Evolutionary conservation across 371 early-diverging fungal genomes (phyloP).

Genomic region (Mortierella sp.): DNA sequence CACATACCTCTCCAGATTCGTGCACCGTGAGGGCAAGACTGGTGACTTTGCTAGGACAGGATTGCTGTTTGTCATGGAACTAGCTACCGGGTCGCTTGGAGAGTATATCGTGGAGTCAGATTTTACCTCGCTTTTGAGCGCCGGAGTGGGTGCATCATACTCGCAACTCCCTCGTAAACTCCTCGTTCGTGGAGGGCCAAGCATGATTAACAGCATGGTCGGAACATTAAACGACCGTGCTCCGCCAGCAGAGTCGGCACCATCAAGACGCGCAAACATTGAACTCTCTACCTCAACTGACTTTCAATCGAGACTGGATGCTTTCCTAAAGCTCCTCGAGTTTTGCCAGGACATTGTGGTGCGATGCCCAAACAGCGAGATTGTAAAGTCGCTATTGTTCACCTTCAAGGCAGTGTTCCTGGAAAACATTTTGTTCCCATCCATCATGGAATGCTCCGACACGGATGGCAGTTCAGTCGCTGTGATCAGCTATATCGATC

Average conservation of each 20-base stretch:
- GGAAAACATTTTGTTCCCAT: slow-evolving; percentile 88
- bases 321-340: slow-evolving; percentile 81
- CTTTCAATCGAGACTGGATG: slow-evolving; percentile 82
- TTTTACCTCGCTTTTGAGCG: slow-evolving; percentile 85
- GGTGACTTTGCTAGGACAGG: slow-evolving; percentile 94
- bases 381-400: slow-evolving; percentile 73
- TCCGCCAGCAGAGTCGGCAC: slow-evolving; percentile 39
- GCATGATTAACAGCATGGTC: slow-evolving; percentile 65
- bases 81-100: slow-evolving; percentile 80
- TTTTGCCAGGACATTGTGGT: slow-evolving; percentile 90
- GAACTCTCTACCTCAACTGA: slow-evolving; percentile 68
- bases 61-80: slow-evolving; percentile 88
- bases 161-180: slow-evolving; percentile 92
- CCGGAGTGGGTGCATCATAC: slow-evolving; percentile 91
- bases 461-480: slow-evolving; percentile 93
- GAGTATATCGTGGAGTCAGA: slow-evolving; percentile 86
- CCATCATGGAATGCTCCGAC: slow-evolving; percentile 89
- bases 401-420: slow-evolving; percentile 83
- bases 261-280: slow-evolving; percentile 49
- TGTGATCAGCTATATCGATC: slow-evolving; percentile 88
- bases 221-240: slow-evolving; percentile 56
- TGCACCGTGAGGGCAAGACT: slow-evolving; percentile 88
- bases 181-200: slow-evolving; percentile 63
- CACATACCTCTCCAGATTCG: slow-evolving; percentile 85
- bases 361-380: slow-evolving; percentile 81